Evolutionary conservation across 1,284 basidiomycete species (phyloP), one percentile per base, ranked within the genome.

Genomic region (Erythrobasidium hasegawianum): DNA sequence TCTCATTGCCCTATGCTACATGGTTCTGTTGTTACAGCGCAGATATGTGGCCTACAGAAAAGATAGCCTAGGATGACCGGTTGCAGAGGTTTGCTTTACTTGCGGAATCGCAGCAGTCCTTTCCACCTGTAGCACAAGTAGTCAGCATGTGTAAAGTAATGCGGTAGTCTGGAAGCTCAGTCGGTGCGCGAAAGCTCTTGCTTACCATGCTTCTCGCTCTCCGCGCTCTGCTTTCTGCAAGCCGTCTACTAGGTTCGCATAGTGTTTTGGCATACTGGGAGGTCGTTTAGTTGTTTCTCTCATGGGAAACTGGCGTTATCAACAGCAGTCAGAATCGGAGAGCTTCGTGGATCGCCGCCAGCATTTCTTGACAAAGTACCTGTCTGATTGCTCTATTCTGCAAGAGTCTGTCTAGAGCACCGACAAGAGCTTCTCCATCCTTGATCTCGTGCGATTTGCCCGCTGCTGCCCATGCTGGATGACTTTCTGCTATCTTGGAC

Each of bases 161-260:
- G n/a, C n/a, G n/a, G n/a, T n/a, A n/a, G n/a, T n/a, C 43, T 24
- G 7, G 43, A 47, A n/a, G 16, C 4, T 4, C 43, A 5, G 5
- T 5, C n/a, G 43, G 8, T 53, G 8, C 54, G 27, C 3, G n/a
- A 56, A 3, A 56, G 26, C 27, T 20, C n/a, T 18, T 9, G 56
- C 62, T 58, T 41, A 65, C 62, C 62, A 65, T 53, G 62, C n/a
- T 43, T 65, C 62, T 26, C 38, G 26, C 43, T 65, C 62, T 10
- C 62, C 62, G n/a, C 55, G 39, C 55, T 65, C 62, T 14, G 56
- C 62, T 43, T 45, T 45, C 33, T 40, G 24, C 45, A 65, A 40
- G 33, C 62, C 62, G 27, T 65, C 53, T 45, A 65, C 14, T 9
- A 65, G 47, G 47, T 65, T 58, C 18, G 45, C 56, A 47, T 65